Evolutionary conservation across 257 asterid species (phyloP).

Genomic region (Nicotiana tabacum): DNA sequence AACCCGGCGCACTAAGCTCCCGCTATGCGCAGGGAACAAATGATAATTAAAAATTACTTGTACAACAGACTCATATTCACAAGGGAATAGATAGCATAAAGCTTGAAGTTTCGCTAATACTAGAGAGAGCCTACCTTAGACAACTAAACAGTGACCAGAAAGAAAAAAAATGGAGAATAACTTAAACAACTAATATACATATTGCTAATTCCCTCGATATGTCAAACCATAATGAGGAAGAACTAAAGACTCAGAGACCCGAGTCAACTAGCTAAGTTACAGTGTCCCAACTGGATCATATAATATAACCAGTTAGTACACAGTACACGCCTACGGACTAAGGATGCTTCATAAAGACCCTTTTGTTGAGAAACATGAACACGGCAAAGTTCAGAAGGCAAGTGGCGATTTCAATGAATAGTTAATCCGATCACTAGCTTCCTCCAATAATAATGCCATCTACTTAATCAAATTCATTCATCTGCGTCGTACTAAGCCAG

Average conservation of each 20-base stretch:
- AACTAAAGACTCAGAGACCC: background rate
- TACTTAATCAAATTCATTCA: conserved; percentile 2
- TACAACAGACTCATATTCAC: background rate
- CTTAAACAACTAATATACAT: background rate
- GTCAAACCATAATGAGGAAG: background rate
- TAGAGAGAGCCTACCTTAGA: background rate
- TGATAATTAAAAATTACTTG: too few relatives aligned
- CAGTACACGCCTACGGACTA: background rate
- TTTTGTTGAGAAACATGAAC: background rate
- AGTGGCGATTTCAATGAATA: background rate
- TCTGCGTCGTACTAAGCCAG: conserved; percentile 48
- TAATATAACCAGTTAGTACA: conserved; percentile 1
- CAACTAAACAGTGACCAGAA: background rate
- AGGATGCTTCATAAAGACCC: background rate
- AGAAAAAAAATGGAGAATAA: background rate
- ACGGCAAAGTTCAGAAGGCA: background rate
- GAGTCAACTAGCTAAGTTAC: background rate
- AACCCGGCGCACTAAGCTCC: too few relatives aligned
- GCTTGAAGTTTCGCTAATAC: background rate
- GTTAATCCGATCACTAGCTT: background rate
- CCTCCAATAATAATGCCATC: background rate
- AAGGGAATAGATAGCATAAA: background rate
- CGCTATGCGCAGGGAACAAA: too few relatives aligned
- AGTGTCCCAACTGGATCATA: conserved; percentile 11
- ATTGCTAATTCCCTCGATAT: conserved; percentile 8